Base-by-base conservation (phyloP, 306 rosid genomes). In the Prinsepia uniflora region DNA sequence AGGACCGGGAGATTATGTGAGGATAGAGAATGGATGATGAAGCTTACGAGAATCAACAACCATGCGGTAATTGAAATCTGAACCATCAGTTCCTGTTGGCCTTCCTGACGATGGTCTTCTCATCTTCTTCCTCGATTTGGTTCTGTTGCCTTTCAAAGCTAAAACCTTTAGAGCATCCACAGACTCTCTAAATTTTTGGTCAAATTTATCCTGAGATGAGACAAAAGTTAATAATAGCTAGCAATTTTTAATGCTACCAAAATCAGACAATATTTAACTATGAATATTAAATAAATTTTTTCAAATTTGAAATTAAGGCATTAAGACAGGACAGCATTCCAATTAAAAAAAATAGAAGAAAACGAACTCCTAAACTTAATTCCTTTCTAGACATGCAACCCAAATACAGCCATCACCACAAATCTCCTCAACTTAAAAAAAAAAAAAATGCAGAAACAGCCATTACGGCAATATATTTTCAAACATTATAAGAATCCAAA, bases 41-140 rank as follows among this genome's bases (percentile, higher is more conserved):
- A 74, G 58, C 93, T 84, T 82, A 90, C 98, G 87, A 76, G 98
- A 90, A 78, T 85, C 97, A 72, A 93, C 96, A 1, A 93, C 96
- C 96, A 92, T 90, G 50, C 96, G 96, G 81, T 75, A 86, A 54
- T 88, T 83, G 70, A 75, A 90, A 82, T 90, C 98, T 1, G 90
- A 88, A 71, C 96, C 98, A 66, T 92, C 96, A 6, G 98, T 90
- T 76, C 98, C 98, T 42, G 88, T 82, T 53, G 97, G 96, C 79
- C 97, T 88, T 66, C 95, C 92, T 5, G 68, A 79, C 4, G 85
- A 68, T 5, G 85, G 52, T 67, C 71, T 85, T 73, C 96, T 84
- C 64, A 41, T 47, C 24, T 47, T 52, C 59, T 20, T 68, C 57
- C 41, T 18, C 20, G 65, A 14, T 68, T 18, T 39, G 7, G 17